Conservation (phyloP, 148 eudicot species). For the Chenopodium suecicum region DNA sequence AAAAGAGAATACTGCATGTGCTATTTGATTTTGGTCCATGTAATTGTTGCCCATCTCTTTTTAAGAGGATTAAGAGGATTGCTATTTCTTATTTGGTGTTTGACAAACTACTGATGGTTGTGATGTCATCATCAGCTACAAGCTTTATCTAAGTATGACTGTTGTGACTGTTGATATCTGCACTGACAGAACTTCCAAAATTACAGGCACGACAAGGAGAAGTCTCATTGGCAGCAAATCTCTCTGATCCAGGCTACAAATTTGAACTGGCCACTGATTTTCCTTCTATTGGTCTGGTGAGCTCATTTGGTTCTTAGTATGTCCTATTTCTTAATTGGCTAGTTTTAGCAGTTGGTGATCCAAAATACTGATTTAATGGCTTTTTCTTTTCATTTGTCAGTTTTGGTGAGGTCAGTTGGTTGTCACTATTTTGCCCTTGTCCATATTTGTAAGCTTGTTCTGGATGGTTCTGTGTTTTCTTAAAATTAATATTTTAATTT, state of each 20-base stretch:
- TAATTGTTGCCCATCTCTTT: too few relatives aligned
- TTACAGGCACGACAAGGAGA: constrained; percentile 78
- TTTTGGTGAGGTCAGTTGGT: constrained; percentile 6
- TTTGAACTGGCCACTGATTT: constrained; percentile 64
- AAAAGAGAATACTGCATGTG: neutral
- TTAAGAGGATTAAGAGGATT: neutral
- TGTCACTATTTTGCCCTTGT: neutral
- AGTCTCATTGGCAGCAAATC: constrained; percentile 73
- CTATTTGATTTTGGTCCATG: neutral
- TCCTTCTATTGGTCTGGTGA: constrained; percentile 88
- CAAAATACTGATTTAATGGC: neutral
- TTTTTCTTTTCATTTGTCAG: neutral
- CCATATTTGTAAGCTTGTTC: neutral
- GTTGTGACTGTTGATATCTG: neutral
- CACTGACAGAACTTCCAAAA: constrained; percentile 8
- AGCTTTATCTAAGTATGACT: neutral
- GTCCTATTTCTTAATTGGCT: constrained; percentile 5
- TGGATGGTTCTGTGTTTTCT: neutral
- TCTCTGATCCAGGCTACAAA: constrained; percentile 75
- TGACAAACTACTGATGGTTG: neutral
- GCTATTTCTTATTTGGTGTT: neutral
- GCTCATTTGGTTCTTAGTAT: constrained; percentile 24
- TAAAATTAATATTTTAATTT: neutral
- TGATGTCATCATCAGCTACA: neutral
- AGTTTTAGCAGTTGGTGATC: neutral